These are phyloP conservation scores for Microbotryum scabiosae DNA, from an alignment of 1,284 basidiomycete species.

Conservation along the genomic window DNA sequence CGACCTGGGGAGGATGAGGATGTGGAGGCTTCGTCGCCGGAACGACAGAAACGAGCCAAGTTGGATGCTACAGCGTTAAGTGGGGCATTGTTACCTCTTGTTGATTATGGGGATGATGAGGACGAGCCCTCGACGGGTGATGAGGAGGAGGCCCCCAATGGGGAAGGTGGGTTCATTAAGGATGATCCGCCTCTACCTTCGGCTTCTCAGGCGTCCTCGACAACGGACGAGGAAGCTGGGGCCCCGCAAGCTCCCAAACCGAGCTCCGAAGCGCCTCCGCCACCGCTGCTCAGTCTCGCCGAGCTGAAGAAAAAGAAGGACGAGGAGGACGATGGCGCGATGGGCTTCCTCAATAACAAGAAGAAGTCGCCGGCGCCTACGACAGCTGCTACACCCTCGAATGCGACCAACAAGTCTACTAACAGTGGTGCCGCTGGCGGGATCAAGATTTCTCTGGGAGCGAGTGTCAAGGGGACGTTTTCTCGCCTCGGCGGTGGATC, in stretches of 20 bases:
- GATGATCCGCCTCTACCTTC: constrained; percentile 33
- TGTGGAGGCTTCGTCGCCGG: not conserved
- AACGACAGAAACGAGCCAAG: constrained; percentile 7
- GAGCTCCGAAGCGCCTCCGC: constrained; percentile 38
- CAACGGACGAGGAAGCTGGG: constrained; percentile 42
- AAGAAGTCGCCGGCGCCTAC: constrained; percentile 38
- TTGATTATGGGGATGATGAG: constrained; percentile 15
- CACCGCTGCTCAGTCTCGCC: constrained; percentile 44
- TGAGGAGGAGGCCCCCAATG: constrained; percentile 23
- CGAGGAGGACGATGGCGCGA: constrained; percentile 61
- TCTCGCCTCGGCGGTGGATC: no score
- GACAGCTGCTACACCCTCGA: not conserved
- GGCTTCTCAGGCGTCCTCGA: constrained; percentile 2
- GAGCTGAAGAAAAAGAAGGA: constrained; percentile 62
- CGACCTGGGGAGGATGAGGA: constrained; percentile 1
- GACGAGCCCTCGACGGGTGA: constrained; percentile 7
- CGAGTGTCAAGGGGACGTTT: no score
- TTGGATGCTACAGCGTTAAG: not conserved
- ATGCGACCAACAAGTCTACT: no score
- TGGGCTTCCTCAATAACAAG: constrained; percentile 50
- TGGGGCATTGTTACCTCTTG: not conserved
- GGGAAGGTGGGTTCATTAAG: constrained; percentile 24
- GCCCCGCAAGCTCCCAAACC: constrained; percentile 39
- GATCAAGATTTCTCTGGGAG: no score
- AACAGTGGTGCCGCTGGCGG: no score